Percentiles rank a stretch among this genome's conserved stretches.
Conservation (phyloP, 2,329 filamentous ascomycete species). For the Colletotrichum sp. region DNA sequence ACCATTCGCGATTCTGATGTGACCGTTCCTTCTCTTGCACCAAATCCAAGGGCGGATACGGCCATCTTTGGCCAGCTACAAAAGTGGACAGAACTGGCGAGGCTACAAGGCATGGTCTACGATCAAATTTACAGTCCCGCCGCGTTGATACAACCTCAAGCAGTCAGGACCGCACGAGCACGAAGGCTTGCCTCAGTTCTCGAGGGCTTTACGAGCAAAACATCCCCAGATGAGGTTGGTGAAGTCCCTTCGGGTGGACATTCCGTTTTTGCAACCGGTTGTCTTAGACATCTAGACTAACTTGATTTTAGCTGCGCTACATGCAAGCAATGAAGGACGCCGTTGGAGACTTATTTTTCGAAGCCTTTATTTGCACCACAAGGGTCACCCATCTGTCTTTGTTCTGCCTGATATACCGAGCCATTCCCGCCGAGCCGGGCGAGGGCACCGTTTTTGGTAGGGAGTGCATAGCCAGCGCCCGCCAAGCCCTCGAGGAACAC, state of each 20-base stretch:
- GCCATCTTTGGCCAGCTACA: constrained; percentile 1
- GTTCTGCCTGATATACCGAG: constrained; percentile 30
- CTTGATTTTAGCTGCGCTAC: neutral
- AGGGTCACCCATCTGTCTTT: constrained; percentile 26
- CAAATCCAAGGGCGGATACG: neutral
- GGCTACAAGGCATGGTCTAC: constrained; percentile 28
- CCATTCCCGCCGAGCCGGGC: constrained; percentile 21
- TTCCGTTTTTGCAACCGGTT: neutral
- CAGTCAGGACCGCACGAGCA: constrained; percentile 22
- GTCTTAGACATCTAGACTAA: too few relatives aligned
- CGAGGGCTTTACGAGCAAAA: neutral
- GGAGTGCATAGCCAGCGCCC: constrained; percentile 27
- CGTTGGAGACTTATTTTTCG: constrained; percentile 11
- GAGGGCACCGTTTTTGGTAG: constrained; percentile 23
- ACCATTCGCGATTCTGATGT: constrained; percentile 31
- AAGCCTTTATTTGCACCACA: constrained; percentile 22
- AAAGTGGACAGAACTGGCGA: constrained; percentile 22
- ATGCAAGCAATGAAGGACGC: neutral
- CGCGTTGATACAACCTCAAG: constrained; percentile 24
- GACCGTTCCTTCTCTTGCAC: constrained; percentile 14
- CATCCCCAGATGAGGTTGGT: neutral
- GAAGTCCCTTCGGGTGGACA: neutral
- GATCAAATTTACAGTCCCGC: constrained; percentile 31
- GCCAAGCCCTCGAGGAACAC: constrained; percentile 25
- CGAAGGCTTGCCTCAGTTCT: neutral